Base-by-base conservation (phyloP, 331 rosid genomes). In the Dryas integrifolia region DNA sequence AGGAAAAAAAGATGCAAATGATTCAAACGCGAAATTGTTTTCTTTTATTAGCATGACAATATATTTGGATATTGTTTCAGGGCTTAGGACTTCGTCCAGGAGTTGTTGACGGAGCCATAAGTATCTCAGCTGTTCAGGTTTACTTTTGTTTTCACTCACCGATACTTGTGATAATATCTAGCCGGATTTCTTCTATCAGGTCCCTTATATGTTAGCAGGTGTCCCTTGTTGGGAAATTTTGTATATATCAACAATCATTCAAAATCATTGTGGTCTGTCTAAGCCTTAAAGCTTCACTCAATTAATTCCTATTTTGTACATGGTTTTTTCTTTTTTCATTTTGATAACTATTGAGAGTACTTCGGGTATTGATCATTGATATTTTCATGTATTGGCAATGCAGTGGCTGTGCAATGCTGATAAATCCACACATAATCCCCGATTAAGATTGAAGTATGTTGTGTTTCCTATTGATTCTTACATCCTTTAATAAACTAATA, bases 351-450 rank as follows among this genome's bases (percentile, higher is more conserved):
- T 47, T 63, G 35, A 53, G 51, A 18, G 9, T 16, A 13, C 13
- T 39, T 69, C 4, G 1, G 6, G 39, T 55, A 13, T 70, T 15
- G 5, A 5, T 40, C 53, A 13, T 30, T 59, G 45, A 24, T 30
- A 16, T 14, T 30, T 30, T 30, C 35, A 30, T 30, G 35, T 30
- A 48, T 9, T 59, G 62, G 70, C 61, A 70, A 47, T 85, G 79
- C 97, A 91, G 98, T 95, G 98, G 98, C 52, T 95, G 81, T 95
- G 98, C 90, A 89, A 91, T 79, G 97, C 98, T 80, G 96, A 95
- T 80, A 95, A 85, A 58, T 91, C 97, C 63, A 88, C 90, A 39
- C 98, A 95, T 81, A 85, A 85, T 66, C 98, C 98, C 3, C 82
- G 80, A 7, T 82, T 84, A 73, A 90, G 98, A 88, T 81, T 91